Evolutionary conservation across 371 early-diverging fungal species (phyloP).

Genomic region (Mucor indicus): DNA sequence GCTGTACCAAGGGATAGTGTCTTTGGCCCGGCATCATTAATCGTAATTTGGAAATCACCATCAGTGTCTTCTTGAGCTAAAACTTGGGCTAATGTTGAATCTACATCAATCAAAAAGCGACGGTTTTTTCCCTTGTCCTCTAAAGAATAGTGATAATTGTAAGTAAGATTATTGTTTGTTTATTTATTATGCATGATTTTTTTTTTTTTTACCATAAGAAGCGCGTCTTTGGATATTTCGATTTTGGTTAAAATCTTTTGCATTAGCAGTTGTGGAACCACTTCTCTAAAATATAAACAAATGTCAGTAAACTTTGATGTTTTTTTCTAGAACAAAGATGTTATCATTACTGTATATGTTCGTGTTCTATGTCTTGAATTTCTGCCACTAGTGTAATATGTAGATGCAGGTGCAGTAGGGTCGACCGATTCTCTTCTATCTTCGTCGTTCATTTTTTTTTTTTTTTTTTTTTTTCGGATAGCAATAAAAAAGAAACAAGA

Average conservation of each 20-base stretch:
- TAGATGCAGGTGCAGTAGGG: no score
- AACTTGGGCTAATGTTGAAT: slow-evolving; percentile 66
- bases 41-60: slow-evolving; percentile 88
- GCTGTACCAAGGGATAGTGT: slow-evolving; percentile 81
- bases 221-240: slow-evolving; percentile 27
- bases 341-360: slow-evolving; percentile 25
- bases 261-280: slow-evolving; percentile 1
- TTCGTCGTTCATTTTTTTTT: no score
- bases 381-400: slow-evolving; percentile 13
- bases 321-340: no score
- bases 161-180: neutral
- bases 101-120: slow-evolving; percentile 78
- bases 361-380: slow-evolving; percentile 25
- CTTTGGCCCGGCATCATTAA: slow-evolving; percentile 89
- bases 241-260: neutral
- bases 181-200: neutral
- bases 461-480: no score
- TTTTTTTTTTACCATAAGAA: slow-evolving; percentile 37
- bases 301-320: no score
- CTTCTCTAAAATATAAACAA: no score
- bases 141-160: slow-evolving; percentile 7
- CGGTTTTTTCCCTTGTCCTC: slow-evolving; percentile 70
- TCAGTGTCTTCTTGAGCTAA: slow-evolving; percentile 91
- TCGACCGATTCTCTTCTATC: no score
- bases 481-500: no score